Evolutionary conservation across 2,329 filamentous ascomycete species (phyloP), one percentile per base, ranked within the genome.

Genomic region (Rhinocladiella similis): DNA sequence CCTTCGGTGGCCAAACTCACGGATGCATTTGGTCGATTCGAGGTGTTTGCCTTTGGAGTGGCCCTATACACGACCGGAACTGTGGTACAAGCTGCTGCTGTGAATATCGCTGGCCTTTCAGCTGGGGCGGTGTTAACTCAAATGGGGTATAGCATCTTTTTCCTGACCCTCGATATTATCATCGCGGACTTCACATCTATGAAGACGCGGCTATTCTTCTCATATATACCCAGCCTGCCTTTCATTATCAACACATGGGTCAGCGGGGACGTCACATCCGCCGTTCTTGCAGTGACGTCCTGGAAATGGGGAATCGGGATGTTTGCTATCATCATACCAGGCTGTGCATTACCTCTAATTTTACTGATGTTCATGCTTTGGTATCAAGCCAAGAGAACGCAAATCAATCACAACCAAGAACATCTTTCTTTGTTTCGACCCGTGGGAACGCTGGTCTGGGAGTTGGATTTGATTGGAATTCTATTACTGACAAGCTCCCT

Each of bases 281-380:
- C 79, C 0, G 80, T 85, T 1, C 64, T 85, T 14, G 60, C 53
- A 0, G 66, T 65, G 1, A 80, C 79, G 0, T 77, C 72, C 1
- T 87, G 84, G 84, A 71, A 77, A 50, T 85, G 83, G 82, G 84
- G 83, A 14, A 75, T 84, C 19, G 83, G 82, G 60, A 85, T 86
- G 82, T 86, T 80, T 75, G 76, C 75, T 36, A 79, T 86, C 57
- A 82, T 85, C 42, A 84, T 80, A 63, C 79, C 83, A 27, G 16
- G 16, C 5, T 20, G 20, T 4, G 25, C 45, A 9, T 2, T 35
- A 16, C 33, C 54, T 4, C 18, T 50, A 9, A 22, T 50, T 14
- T 6, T 27, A 13, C 0, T 45, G 16, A 42, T 87, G 0, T 67
- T 72, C 47, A 64, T 82, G 39, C 78, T 83, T 14, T 72, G 75